Conservation (phyloP, 176 grass and related monocot genomes). For the Carex littledalei region DNA sequence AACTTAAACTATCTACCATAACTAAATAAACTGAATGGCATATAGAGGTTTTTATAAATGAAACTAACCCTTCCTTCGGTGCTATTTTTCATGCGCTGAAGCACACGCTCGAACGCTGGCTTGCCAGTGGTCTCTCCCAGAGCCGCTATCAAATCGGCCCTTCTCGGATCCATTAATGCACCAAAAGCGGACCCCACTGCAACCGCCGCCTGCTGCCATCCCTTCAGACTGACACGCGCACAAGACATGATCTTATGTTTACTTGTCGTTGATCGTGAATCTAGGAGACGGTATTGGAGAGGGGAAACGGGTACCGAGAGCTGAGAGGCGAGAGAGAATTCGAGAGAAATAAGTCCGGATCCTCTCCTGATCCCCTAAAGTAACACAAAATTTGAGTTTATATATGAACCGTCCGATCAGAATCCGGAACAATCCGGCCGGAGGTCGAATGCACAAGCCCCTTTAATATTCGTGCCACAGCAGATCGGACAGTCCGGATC, state of each 20-base stretch:
- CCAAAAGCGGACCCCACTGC: constrained; percentile 82
- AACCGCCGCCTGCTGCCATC: constrained; percentile 87
- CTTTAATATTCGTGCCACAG: too few species aligned
- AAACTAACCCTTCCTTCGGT: constrained; percentile 68
- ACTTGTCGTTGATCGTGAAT: neutral
- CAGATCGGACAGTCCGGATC: too few species aligned
- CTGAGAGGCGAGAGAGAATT: too few species aligned
- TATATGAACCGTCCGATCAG: too few species aligned
- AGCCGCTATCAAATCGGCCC: constrained; percentile 88
- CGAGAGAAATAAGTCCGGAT: too few species aligned
- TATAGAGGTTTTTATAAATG: neutral
- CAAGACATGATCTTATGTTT: constrained; percentile 39
- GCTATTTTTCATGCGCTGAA: constrained; percentile 71
- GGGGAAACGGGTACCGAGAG: neutral
- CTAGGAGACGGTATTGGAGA: neutral
- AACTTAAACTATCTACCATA: neutral
- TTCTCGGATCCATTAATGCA: constrained; percentile 83
- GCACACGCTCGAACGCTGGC: constrained; percentile 62
- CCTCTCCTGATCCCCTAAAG: too few species aligned
- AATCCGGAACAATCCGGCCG: too few species aligned
- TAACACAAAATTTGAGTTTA: too few species aligned
- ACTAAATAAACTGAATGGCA: neutral
- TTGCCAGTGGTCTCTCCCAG: constrained; percentile 90
- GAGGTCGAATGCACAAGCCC: too few species aligned
- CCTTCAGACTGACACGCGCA: constrained; percentile 58